These are phyloP conservation scores for Syncephalastrum monosporum DNA, from an alignment of 371 early-diverging fungal species.

Conservation along the genomic window DNA sequence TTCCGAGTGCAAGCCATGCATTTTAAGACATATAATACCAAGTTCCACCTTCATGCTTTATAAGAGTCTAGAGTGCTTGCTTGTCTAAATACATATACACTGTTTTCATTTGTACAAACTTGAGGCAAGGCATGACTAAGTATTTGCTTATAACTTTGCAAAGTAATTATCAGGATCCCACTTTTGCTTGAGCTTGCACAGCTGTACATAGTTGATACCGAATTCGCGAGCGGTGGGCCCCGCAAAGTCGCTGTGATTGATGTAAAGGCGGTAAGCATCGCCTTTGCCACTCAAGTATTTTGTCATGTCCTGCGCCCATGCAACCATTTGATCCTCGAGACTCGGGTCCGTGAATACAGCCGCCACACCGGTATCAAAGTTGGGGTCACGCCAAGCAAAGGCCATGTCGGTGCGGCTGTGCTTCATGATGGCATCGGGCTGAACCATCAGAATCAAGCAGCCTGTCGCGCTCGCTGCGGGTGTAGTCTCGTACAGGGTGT, in stretches of 20 bases:
- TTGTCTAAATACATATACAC: too few relatives aligned
- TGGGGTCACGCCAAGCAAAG: slow-evolving; percentile 27
- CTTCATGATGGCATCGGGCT: slow-evolving; percentile 24
- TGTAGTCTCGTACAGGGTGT: slow-evolving; percentile 11
- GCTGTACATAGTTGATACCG: slow-evolving; percentile 24
- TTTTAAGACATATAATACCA: too few relatives aligned
- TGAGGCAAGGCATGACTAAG: too few relatives aligned
- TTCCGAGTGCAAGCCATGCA: too few relatives aligned
- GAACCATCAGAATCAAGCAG: slow-evolving; percentile 16
- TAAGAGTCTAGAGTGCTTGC: too few relatives aligned
- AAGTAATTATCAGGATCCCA: slow-evolving; percentile 28
- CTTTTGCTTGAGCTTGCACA: slow-evolving; percentile 24
- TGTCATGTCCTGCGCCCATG: slow-evolving; percentile 20
- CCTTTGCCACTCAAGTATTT: slow-evolving; percentile 14
- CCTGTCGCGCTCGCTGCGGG: slow-evolving; percentile 21
- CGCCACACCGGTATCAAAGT: slow-evolving; percentile 29
- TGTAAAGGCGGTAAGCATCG: slow-evolving; percentile 23
- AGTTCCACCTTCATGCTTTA: too few relatives aligned
- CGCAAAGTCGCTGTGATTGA: slow-evolving; percentile 28
- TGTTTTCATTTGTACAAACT: too few relatives aligned
- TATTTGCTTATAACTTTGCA: slow-evolving; percentile 5
- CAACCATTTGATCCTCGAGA: slow-evolving; percentile 12
- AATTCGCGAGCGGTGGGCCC: slow-evolving; percentile 25
- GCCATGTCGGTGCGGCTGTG: slow-evolving; percentile 23
- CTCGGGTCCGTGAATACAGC: slow-evolving; percentile 17